phyloP scores from a whole-genome alignment of 1,284 basidiomycete species.

The Rhizoctonia solani region DNA sequence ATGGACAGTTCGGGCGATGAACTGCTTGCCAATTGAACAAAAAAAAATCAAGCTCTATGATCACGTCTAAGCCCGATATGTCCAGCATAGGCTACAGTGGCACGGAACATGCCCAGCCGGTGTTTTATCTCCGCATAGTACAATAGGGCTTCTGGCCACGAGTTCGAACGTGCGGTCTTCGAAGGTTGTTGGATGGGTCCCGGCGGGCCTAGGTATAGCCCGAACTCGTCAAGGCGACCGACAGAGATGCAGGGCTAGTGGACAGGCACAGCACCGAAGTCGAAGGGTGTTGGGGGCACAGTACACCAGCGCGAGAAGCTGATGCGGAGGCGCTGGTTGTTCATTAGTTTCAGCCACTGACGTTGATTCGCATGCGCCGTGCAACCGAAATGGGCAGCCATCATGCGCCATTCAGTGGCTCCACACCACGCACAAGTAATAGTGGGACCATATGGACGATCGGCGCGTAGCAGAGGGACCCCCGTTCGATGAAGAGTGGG shows the following conservation, averaged over 20 bases:
- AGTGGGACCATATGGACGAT: neutral
- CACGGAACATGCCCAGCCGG: neutral
- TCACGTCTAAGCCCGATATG: too few relatives aligned
- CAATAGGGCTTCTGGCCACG: conserved; percentile 5
- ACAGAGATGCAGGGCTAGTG: neutral
- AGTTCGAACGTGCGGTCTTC: too few relatives aligned
- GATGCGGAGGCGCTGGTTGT: neutral
- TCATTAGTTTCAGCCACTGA: conserved; percentile 8
- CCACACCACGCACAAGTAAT: conserved; percentile 19
- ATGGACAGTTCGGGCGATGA: neutral
- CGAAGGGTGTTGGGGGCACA: neutral
- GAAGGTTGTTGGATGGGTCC: too few relatives aligned
- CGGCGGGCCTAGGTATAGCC: too few relatives aligned
- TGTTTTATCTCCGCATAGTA: conserved; percentile 14
- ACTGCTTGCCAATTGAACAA: neutral
- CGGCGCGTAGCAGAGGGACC: too few relatives aligned
- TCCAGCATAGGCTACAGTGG: neutral
- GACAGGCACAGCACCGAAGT: neutral
- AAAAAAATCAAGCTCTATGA: too few relatives aligned
- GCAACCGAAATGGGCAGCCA: neutral
- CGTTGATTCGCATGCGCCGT: neutral
- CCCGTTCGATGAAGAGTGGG: neutral
- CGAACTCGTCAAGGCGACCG: neutral
- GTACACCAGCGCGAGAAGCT: neutral
- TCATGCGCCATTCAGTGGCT: neutral